A percentile compares a stretch with the other conserved stretches of the same genome.
Conservation (phyloP, 208 protist genomes). For the Leptomonas seymouri region DNA sequence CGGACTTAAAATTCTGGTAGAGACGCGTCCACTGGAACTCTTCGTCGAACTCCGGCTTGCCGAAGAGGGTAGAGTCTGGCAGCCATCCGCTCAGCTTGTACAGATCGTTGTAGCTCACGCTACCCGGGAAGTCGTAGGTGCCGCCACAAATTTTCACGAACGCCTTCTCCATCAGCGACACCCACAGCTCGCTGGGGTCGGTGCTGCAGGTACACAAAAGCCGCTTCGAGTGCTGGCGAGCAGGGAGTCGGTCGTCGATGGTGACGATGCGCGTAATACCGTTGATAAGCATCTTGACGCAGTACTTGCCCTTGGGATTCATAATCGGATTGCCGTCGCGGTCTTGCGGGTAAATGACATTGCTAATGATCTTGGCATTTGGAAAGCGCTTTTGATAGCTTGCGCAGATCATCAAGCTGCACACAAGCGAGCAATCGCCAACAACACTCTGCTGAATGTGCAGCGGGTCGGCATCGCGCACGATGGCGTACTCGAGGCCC, state of each 20-base stretch:
- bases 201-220: constrained; percentile 49
- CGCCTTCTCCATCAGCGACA: constrained; percentile 90
- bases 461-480: constrained; percentile 74
- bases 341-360: constrained; percentile 91
- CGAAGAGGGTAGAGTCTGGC: constrained; percentile 59
- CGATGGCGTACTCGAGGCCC: constrained; percentile 42
- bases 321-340: constrained; percentile 68
- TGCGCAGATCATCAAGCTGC: constrained; percentile 74
- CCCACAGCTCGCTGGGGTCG: constrained; percentile 65
- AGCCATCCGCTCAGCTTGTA: constrained; percentile 91
- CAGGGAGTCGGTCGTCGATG: constrained; percentile 88
- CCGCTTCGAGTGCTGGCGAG: constrained; percentile 36
- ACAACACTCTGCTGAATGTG: constrained; percentile 87
- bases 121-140: constrained; percentile 88
- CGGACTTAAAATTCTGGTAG: constrained; percentile 49
- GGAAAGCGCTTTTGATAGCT: constrained; percentile 85
- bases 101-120: constrained; percentile 80
- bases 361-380: constrained; percentile 82
- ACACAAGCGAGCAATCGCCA: constrained; percentile 88
- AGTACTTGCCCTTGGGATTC: constrained; percentile 90
- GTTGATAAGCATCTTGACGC: constrained; percentile 93
- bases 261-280: constrained; percentile 87
- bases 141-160: constrained; percentile 87
- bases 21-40: constrained; percentile 83
- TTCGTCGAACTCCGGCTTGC: constrained; percentile 51